A percentile compares a stretch with the other conserved stretches of the same genome.
These are phyloP conservation scores for Candida palmyrensis DNA, from an alignment of 805 yeast genomes.

Conservation along the genomic window DNA sequence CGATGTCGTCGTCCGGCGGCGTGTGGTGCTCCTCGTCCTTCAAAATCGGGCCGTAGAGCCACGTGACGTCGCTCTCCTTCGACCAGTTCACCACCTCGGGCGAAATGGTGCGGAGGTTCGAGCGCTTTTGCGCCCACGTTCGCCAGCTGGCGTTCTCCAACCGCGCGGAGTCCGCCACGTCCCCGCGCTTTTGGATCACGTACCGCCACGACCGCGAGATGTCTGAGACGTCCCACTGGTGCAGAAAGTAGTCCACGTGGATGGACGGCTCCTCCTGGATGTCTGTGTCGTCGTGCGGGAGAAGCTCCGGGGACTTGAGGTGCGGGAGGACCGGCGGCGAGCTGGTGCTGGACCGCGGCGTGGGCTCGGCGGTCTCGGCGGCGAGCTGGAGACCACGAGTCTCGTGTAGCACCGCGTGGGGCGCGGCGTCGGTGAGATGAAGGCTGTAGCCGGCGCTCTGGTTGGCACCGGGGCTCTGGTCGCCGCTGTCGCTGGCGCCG, in stretches of 20 bases:
- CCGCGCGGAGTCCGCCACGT: conserved; percentile 58
- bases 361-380: not conserved
- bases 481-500: conserved; percentile 8
- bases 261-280: conserved; percentile 74
- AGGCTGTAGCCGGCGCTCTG: not conserved
- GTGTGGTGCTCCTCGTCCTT: conserved; percentile 33
- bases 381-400: not conserved
- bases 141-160: conserved; percentile 75
- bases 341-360: not conserved
- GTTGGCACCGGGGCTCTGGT: not conserved
- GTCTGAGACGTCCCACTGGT: conserved; percentile 93
- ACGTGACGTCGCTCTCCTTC: conserved; percentile 93
- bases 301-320: conserved; percentile 22
- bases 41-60: conserved; percentile 92
- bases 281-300: conserved; percentile 83
- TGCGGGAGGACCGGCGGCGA: not conserved
- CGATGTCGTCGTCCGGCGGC: conserved; percentile 14
- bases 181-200: conserved; percentile 74
- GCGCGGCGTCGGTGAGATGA: not conserved
- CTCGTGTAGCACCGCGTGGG: not conserved
- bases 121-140: conserved; percentile 84
- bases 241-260: conserved; percentile 93
- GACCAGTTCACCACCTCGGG: conserved; percentile 95
- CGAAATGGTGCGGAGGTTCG: conserved; percentile 66
- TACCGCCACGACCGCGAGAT: conserved; percentile 95